A percentile compares a stretch with the other conserved stretches of the same genome.
Conservation (phyloP, 371 early-diverging fungal genomes). For the Lichtheimia ramosa region DNA sequence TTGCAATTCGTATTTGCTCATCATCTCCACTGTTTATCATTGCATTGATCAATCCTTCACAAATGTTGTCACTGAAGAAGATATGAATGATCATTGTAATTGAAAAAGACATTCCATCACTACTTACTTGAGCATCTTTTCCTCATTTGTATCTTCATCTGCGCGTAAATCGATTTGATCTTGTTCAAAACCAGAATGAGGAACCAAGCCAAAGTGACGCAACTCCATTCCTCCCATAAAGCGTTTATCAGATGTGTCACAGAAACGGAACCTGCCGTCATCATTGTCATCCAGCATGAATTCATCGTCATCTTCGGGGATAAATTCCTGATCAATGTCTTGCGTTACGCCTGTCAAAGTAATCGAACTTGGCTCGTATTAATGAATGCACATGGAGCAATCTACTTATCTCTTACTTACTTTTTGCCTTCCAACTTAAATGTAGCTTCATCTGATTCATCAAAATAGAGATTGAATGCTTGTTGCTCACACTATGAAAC, state of each 20-base stretch:
- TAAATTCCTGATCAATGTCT: background rate
- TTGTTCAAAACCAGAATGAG: background rate
- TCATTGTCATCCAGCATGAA: constrained; percentile 4
- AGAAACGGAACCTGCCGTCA: constrained; percentile 14
- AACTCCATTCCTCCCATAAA: constrained; percentile 25
- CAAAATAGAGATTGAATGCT: constrained; percentile 1
- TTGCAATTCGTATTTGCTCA: constrained; percentile 11
- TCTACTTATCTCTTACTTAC: background rate
- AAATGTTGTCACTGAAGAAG: constrained; percentile 18
- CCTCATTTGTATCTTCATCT: constrained; percentile 18
- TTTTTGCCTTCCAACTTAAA: constrained; percentile 2
- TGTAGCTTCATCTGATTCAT: background rate
- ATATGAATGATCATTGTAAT: background rate
- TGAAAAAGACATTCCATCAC: background rate
- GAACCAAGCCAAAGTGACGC: constrained; percentile 21
- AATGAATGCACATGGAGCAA: no score
- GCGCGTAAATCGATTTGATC: constrained; percentile 21
- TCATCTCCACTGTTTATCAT: constrained; percentile 21
- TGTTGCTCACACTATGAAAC: constrained; percentile 1
- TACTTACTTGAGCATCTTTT: constrained; percentile 17
- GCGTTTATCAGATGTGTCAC: constrained; percentile 21
- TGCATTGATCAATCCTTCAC: constrained; percentile 17
- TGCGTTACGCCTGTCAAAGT: background rate
- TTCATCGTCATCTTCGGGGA: constrained; percentile 13
- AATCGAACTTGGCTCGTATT: background rate